Evolutionary conservation across 441 rosid genomes (phyloP).

Genomic region (Sinapis alba): DNA sequence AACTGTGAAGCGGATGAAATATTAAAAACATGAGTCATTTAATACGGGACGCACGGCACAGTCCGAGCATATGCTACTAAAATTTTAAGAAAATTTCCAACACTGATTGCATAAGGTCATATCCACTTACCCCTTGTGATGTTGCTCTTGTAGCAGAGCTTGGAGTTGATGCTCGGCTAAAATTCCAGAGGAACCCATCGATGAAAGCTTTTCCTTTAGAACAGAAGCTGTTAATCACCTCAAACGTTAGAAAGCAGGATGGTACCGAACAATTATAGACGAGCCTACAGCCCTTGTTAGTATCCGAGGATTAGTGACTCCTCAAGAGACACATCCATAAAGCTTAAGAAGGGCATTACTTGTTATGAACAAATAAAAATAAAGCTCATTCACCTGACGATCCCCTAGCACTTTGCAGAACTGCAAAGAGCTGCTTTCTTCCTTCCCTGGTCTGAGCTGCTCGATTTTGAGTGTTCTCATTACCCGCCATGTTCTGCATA

Average conservation of each 20-base stretch:
- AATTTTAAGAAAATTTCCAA: neutral
- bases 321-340: constrained; percentile 8
- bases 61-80: neutral
- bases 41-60: neutral
- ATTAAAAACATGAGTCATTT: constrained; percentile 1
- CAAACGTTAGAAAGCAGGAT: constrained; percentile 46
- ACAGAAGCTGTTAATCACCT: constrained; percentile 79
- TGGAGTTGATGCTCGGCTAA: constrained; percentile 99
- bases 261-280: neutral
- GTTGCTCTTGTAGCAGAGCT: constrained; percentile 90
- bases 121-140: constrained; percentile 70
- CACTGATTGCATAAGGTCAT: constrained; percentile 8
- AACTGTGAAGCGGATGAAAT: constrained; percentile 13
- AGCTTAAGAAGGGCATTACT: constrained; percentile 9
- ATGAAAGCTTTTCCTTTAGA: constrained; percentile 91
- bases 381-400: constrained; percentile 80
- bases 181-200: constrained; percentile 95
- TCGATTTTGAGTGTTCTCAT: constrained; percentile 74
- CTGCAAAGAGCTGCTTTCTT: constrained; percentile 97
- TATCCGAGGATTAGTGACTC: constrained; percentile 5
- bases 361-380: constrained; percentile 12
- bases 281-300: neutral
- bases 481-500: constrained; percentile 66
- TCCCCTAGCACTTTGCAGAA: constrained; percentile 98
- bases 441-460: constrained; percentile 96